Conservation (phyloP, 371 early-diverging fungal species). For the Dentiscutata heterogama region DNA sequence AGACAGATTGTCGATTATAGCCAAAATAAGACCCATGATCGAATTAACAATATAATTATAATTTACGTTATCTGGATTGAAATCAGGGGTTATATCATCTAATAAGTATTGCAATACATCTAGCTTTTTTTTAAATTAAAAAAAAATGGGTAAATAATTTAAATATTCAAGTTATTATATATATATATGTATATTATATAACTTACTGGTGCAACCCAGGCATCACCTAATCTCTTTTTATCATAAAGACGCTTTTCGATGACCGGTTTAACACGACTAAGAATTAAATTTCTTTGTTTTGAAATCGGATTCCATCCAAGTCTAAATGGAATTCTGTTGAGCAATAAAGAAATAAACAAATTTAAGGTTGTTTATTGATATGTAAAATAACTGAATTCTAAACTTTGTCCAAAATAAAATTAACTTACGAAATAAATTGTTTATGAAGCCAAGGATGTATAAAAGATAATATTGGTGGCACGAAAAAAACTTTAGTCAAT, state of each 20-base stretch:
- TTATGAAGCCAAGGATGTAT: slow-evolving; percentile 13
- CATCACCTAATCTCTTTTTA: not conserved
- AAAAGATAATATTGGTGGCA: not conserved
- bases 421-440: not conserved
- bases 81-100: no score
- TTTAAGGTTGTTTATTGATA: no score
- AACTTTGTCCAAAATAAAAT: not conserved
- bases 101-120: no score
- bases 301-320: not conserved
- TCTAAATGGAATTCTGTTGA: not conserved
- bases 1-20: no score
- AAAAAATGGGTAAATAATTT: no score
- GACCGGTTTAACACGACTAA: slow-evolving; percentile 9
- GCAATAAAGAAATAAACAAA: not conserved
- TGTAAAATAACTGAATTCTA: not conserved
- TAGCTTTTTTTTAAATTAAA: no score
- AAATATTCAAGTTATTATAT: no score
- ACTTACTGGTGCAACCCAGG: no score
- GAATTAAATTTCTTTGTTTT: not conserved
- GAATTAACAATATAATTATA: no score
- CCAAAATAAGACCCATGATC: no score
- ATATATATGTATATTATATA: no score
- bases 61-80: no score
- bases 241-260: slow-evolving; percentile 9
- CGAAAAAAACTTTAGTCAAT: not conserved